Percentiles rank a stretch among this genome's conserved stretches.
These are phyloP conservation scores for Solanum lycopersicoides DNA, from an alignment of 257 asterid genomes.

Conservation along the genomic window DNA sequence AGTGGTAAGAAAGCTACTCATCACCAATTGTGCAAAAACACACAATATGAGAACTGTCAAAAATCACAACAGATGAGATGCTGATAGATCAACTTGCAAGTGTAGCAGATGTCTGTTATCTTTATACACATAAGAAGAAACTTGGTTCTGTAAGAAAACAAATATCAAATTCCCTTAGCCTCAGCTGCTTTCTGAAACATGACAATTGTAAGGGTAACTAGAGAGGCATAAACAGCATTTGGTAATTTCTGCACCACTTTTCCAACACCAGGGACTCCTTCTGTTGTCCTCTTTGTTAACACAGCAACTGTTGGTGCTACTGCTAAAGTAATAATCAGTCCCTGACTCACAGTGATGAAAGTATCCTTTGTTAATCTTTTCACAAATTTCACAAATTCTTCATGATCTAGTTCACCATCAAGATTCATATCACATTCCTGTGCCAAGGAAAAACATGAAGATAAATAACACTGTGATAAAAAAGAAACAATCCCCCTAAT, in stretches of 20 bases:
- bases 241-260: slow-evolving; percentile 77
- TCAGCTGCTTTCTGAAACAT: slow-evolving; percentile 52
- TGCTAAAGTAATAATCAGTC: slow-evolving; percentile 63
- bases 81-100: not conserved
- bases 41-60: not conserved
- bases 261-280: slow-evolving; percentile 81
- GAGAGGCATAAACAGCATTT: slow-evolving; percentile 65
- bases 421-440: slow-evolving; percentile 75
- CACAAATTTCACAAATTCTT: slow-evolving; percentile 61
- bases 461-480: not conserved
- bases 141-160: not conserved
- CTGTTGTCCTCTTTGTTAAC: slow-evolving; percentile 67
- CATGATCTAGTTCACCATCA: slow-evolving; percentile 74
- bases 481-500: not conserved
- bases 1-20: not conserved
- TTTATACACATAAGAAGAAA: not conserved
- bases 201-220: slow-evolving; percentile 60
- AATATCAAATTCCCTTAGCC: slow-evolving; percentile 8
- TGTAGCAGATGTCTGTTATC: not conserved
- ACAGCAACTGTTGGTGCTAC: slow-evolving; percentile 86
- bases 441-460: not conserved
- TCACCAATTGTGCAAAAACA: not conserved
- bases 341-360: slow-evolving; percentile 58
- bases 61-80: not conserved
- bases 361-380: slow-evolving; percentile 53